phyloP scores from a whole-genome alignment of 202 grass and related monocot species.

The Panicum hallii region DNA sequence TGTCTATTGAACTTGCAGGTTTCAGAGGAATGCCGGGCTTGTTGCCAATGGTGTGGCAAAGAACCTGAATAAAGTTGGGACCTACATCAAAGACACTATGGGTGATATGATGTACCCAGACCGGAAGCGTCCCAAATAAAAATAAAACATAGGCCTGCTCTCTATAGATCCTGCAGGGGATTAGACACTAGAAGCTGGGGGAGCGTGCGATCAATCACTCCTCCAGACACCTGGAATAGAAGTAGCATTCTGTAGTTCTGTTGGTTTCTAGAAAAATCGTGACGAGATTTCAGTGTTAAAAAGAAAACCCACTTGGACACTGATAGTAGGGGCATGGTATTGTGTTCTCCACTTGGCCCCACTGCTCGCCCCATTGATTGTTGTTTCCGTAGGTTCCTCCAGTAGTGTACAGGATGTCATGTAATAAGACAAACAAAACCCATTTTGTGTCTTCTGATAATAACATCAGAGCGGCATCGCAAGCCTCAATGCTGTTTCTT shows the following conservation, averaged over 20 bases:
- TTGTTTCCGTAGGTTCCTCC: slow-evolving; percentile 22
- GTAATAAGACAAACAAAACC: slow-evolving; percentile 20
- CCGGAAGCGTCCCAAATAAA: slow-evolving; percentile 90
- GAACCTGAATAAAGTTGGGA: slow-evolving; percentile 82
- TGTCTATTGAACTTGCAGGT: slow-evolving; percentile 58
- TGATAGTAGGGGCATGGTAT: neutral
- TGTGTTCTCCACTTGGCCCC: neutral
- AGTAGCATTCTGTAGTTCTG: neutral
- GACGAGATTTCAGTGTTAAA: neutral
- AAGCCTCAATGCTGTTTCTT: neutral
- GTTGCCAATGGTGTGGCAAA: slow-evolving; percentile 81
- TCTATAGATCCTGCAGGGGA: slow-evolving; percentile 6
- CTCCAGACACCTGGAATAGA: slow-evolving; percentile 1
- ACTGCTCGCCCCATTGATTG: neutral
- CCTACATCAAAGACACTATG: slow-evolving; percentile 79
- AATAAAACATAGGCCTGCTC: slow-evolving; percentile 54
- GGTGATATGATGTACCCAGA: slow-evolving; percentile 81
- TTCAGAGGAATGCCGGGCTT: slow-evolving; percentile 80
- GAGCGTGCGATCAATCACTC: slow-evolving; percentile 1
- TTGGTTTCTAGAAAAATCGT: slow-evolving; percentile 21
- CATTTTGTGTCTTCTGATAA: neutral
- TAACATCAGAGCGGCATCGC: neutral
- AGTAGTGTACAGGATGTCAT: slow-evolving; percentile 44
- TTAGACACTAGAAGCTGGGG: slow-evolving; percentile 9
- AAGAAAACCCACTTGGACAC: neutral